Percentiles rank a stretch among this genome's conserved stretches.
Evolutionary conservation across 306 rosid genomes (phyloP).

Genomic region (Biancaea sappan): DNA sequence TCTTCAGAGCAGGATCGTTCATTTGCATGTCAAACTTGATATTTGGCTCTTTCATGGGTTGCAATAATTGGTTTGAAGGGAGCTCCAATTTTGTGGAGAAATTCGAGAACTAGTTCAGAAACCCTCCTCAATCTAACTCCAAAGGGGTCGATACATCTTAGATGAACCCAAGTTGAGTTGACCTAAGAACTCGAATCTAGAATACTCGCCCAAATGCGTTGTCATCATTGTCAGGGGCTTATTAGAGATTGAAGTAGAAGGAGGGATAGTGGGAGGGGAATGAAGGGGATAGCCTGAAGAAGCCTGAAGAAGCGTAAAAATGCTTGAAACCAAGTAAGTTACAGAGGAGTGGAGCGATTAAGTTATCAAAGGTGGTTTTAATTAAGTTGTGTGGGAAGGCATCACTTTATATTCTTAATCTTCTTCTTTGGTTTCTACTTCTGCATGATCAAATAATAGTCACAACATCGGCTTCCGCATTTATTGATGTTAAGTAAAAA

Average conservation of each 20-base stretch:
- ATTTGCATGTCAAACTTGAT: conserved; percentile 27
- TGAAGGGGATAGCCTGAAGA: conserved; percentile 24
- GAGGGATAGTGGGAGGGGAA: conserved; percentile 2
- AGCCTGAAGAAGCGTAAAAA: conserved; percentile 20
- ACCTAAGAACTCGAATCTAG: conserved; percentile 38
- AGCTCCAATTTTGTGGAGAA: conserved; percentile 48
- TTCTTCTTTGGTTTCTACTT: too few species aligned
- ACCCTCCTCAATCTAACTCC: conserved; percentile 19
- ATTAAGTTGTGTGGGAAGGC: too few species aligned
- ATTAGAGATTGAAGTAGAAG: neutral
- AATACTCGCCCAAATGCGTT: conserved; percentile 9
- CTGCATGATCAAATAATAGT: neutral
- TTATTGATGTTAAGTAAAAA: neutral
- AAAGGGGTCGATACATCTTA: conserved; percentile 36
- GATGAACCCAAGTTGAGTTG: conserved; percentile 26
- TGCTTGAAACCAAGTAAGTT: conserved; percentile 44
- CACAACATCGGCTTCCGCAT: neutral
- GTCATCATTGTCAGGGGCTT: conserved; percentile 1
- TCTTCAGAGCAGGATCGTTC: conserved; percentile 13
- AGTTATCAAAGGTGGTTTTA: too few species aligned
- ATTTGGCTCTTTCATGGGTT: conserved; percentile 13
- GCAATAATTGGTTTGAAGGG: conserved; percentile 53
- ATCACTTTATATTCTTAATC: too few species aligned
- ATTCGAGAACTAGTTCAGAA: conserved; percentile 10
- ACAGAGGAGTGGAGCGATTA: conserved; percentile 44